phyloP scores from a whole-genome alignment of 1,139 yeast genomes.

The Magnusiomyces tetraspermus region DNA sequence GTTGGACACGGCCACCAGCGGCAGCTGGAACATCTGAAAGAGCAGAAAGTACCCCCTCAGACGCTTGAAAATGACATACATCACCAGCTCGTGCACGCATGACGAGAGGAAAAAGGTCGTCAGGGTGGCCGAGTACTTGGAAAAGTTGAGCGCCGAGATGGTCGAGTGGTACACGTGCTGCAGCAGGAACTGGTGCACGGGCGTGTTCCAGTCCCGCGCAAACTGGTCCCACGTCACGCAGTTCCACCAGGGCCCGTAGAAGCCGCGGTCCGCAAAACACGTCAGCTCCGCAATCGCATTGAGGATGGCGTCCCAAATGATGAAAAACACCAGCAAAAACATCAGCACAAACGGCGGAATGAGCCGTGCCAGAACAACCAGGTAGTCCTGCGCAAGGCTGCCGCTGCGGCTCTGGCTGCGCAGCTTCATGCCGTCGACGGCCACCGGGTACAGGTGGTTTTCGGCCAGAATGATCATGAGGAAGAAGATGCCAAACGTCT shows the following conservation, averaged over 20 bases:
- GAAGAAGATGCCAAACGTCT: slow-evolving; percentile 77
- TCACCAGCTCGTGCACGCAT: slow-evolving; percentile 79
- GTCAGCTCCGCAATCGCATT: slow-evolving; percentile 85
- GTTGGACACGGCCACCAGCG: slow-evolving; percentile 33
- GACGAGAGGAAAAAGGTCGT: slow-evolving; percentile 77
- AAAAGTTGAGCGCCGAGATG: slow-evolving; percentile 62
- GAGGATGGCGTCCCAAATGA: slow-evolving; percentile 90
- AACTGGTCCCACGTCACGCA: slow-evolving; percentile 90
- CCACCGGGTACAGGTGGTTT: slow-evolving; percentile 65
- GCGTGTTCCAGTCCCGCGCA: slow-evolving; percentile 84
- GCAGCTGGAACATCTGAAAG: slow-evolving; percentile 71
- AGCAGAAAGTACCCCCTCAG: slow-evolving; percentile 70
- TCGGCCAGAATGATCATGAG: slow-evolving; percentile 81
- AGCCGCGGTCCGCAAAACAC: slow-evolving; percentile 77
- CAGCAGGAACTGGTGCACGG: slow-evolving; percentile 83
- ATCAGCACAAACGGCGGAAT: slow-evolving; percentile 62
- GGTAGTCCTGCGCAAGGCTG: slow-evolving; percentile 42
- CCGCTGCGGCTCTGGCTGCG: slow-evolving; percentile 40
- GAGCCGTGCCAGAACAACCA: slow-evolving; percentile 58
- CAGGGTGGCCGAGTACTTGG: slow-evolving; percentile 59
- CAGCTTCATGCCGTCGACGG: slow-evolving; percentile 47
- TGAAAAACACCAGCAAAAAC: slow-evolving; percentile 70
- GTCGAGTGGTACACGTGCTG: slow-evolving; percentile 93
- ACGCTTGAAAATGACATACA: slow-evolving; percentile 77
- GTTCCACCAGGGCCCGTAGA: slow-evolving; percentile 98